A percentile compares a stretch with the other conserved stretches of the same genome.
These are phyloP conservation scores for Ilyonectria mors-panacis DNA, from an alignment of 2,329 filamentous ascomycete genomes.

Conservation along the genomic window DNA sequence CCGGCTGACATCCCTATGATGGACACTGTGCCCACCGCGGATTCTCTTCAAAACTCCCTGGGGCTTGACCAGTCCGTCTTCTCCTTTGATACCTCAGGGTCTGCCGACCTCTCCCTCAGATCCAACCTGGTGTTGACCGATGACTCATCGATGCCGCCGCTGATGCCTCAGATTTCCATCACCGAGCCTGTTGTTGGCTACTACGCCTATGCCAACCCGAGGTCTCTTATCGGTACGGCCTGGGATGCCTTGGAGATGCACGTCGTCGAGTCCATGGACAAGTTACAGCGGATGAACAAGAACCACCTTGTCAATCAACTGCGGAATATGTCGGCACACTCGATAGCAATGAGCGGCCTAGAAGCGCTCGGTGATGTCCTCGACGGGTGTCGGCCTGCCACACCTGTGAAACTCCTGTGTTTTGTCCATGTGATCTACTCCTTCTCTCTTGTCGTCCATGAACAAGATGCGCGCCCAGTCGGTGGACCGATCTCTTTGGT, in stretches of 20 bases:
- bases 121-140: conserved; percentile 57
- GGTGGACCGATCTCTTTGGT: conserved; percentile 59
- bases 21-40: conserved; percentile 48
- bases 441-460: conserved; percentile 63
- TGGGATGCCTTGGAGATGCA: conserved; percentile 65
- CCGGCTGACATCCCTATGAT: conserved; percentile 59
- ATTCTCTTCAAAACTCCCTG: conserved; percentile 47
- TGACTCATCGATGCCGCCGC: conserved; percentile 39
- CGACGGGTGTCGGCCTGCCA: conserved; percentile 53
- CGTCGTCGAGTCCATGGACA: conserved; percentile 60
- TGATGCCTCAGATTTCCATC: conserved; percentile 31
- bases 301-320: conserved; percentile 62
- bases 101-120: conserved; percentile 53
- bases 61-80: conserved; percentile 55
- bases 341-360: conserved; percentile 60
- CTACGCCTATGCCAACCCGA: conserved; percentile 40
- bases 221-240: conserved; percentile 58
- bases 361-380: conserved; percentile 58
- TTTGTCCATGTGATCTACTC: conserved; percentile 68
- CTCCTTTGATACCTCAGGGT: conserved; percentile 53
- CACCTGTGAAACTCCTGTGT: conserved; percentile 63
- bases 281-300: conserved; percentile 56
- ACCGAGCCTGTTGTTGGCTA: conserved; percentile 46
- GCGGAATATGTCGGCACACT: conserved; percentile 54
- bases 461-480: conserved; percentile 56